These are phyloP conservation scores for Dalbergia oliveri DNA, from an alignment of 306 rosid species.

Conservation along the genomic window DNA sequence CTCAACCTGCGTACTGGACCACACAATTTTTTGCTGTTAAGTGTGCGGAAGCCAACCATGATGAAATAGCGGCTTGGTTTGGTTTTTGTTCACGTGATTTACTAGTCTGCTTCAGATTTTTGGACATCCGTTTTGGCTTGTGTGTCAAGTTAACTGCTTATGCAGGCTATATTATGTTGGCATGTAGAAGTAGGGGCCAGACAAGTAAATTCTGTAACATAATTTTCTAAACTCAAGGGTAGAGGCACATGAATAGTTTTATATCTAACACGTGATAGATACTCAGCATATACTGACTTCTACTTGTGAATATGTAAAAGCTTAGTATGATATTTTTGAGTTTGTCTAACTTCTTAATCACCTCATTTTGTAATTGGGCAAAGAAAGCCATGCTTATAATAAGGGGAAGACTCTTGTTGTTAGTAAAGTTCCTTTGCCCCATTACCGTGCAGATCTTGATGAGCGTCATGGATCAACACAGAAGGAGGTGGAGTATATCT, in stretches of 20 bases:
- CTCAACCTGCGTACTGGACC: not conserved
- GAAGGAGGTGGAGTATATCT: slow-evolving; percentile 69
- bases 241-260: too few species aligned
- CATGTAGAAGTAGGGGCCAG: slow-evolving; percentile 12
- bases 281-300: slow-evolving; percentile 18
- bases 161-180: slow-evolving; percentile 22
- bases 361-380: slow-evolving; percentile 64
- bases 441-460: slow-evolving; percentile 97
- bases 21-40: too few species aligned
- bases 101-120: not conserved
- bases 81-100: not conserved
- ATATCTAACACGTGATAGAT: not conserved
- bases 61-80: not conserved
- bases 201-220: not conserved
- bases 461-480: slow-evolving; percentile 94
- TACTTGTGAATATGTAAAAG: not conserved
- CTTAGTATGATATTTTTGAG: slow-evolving; percentile 7
- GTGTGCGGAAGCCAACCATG: too few species aligned
- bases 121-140: not conserved
- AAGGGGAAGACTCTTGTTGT: slow-evolving; percentile 86
- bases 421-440: slow-evolving; percentile 94
- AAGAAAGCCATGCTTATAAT: slow-evolving; percentile 92
- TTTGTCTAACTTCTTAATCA: slow-evolving; percentile 51
- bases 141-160: not conserved
- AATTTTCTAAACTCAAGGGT: not conserved